phyloP scores from a whole-genome alignment of 179 eudicot genomes.

The Carnegiea gigantea region DNA sequence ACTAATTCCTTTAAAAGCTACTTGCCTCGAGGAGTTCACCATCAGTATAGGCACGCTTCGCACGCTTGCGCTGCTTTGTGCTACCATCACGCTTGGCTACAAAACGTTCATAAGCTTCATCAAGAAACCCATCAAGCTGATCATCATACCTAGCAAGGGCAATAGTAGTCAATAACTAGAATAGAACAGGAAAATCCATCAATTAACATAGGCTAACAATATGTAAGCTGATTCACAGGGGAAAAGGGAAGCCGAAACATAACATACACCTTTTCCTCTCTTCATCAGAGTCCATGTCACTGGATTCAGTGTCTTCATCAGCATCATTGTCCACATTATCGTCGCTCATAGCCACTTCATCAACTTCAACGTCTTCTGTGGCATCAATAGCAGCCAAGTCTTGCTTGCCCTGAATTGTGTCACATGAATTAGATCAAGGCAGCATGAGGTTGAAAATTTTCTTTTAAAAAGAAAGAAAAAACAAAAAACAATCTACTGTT shows the following conservation, averaged over 20 bases:
- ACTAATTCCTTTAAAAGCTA: not conserved
- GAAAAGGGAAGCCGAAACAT: not conserved
- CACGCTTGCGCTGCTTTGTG: constrained; percentile 74
- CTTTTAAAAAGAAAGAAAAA: too few species aligned
- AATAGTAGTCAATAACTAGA: not conserved
- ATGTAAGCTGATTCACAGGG: not conserved
- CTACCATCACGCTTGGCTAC: constrained; percentile 69
- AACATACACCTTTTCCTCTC: constrained; percentile 56
- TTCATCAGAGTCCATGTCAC: constrained; percentile 80
- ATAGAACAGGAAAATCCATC: not conserved
- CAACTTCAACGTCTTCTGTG: constrained; percentile 62
- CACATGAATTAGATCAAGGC: not conserved
- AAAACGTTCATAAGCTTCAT: constrained; percentile 73
- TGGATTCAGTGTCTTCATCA: constrained; percentile 35
- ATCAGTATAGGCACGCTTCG: constrained; percentile 52
- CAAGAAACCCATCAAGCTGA: constrained; percentile 60
- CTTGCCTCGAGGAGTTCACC: constrained; percentile 53
- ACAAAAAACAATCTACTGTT: not conserved
- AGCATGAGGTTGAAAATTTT: not conserved
- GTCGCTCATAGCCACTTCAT: constrained; percentile 44
- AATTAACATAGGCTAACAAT: not conserved
- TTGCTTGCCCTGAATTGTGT: constrained; percentile 59
- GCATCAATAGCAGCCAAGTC: constrained; percentile 75
- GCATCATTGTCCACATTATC: constrained; percentile 44
- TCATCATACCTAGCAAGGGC: constrained; percentile 58